Base-by-base conservation (phyloP, 148 eudicot genomes). In the Chenopodium formosanum region DNA sequence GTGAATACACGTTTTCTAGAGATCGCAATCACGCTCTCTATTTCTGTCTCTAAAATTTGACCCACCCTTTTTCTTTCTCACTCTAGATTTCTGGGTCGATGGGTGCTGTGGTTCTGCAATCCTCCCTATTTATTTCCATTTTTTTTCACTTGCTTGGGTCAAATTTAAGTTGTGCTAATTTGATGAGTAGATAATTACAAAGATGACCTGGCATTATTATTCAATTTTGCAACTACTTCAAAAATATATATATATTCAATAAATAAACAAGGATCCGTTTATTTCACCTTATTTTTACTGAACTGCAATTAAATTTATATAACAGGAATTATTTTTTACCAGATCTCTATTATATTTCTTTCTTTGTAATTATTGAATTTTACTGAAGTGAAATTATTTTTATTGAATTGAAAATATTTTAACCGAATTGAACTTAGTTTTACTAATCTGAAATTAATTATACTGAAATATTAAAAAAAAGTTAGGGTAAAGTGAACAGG, bases 101-200 rank as follows among this genome's bases (percentile, higher is more conserved):
- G 29, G 16, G 31, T 72, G 53, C 11, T 52, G 25, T n/a, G 72
- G 40, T 62, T 65, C 40, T 47, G 31, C 50, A 53, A 1, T 23
- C 13, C 25, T 20, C 69, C 17, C 72, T 44, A 25, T 78, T 23
- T 78, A 78, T 67, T 46, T 25, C 80, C 9, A 16, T 63, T 63
- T 60, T 31, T 31, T 9, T 19, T 40, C 40, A 40, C 44, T 40
- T 7, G 66, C 9, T 65, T 44, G 73, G 70, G 80, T 78, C 80
- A 78, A 78, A 47, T 66, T 72, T 5, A 9, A 23, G 22, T 63
- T 34, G 79, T 50, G 31, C 56, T 13, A 65, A 78, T 31, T 47
- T 66, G 56, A 78, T 64, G 66, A 78, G 5, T 6, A 66, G 19
- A 78, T 32, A 17, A 63, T 27, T 17, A 66, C 34, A 78, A 77